Base-by-base conservation (phyloP, 164 flowering plant species). In the Warburgia ugandensis region DNA sequence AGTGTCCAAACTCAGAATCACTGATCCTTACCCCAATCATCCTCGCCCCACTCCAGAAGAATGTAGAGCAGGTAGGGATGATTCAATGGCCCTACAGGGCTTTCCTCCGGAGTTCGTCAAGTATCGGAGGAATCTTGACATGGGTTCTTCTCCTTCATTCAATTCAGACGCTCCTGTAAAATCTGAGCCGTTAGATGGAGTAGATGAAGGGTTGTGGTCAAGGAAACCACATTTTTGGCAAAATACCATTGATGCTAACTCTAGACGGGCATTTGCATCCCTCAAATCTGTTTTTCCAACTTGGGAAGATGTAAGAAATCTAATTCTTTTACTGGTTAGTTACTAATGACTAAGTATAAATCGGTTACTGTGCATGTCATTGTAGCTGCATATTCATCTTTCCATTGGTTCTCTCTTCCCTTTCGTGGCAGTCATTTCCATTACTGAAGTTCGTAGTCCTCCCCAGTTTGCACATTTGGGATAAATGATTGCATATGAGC, bases 161-260 rank as follows among this genome's bases (percentile, higher is more conserved):
- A 1, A 25, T 41, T 32, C 48, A 4, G 19, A 16, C 16, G 3
- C 73, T 16, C 55, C 63, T 3, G 63, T 55, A 33, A n/a, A n/a
- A 32, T 52, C 10, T 10, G 31, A n/a, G n/a, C n/a, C n/a, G n/a
- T n/a, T n/a, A n/a, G n/a, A n/a, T n/a, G n/a, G n/a, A n/a, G n/a
- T n/a, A n/a, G n/a, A n/a, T n/a, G n/a, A n/a, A n/a, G n/a, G n/a
- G n/a, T n/a, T n/a, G n/a, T 37, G 98, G 96, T 42, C 52, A 87
- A 3, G 72, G 84, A 31, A 78, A 73, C 61, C 72, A 5, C 54
- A 87, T 28, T 72, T 87, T 4, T 83, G 90, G 1, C 97, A 91
- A 69, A 91, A 91, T 55, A 87, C 97, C 1, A 90, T 90, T 13
- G 96, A 91, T 51, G 64, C 46, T 19, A 91, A 87, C 56, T 77